phyloP scores from a whole-genome alignment of 2,329 filamentous ascomycete genomes.

The Torrubiella hemipterigena region DNA sequence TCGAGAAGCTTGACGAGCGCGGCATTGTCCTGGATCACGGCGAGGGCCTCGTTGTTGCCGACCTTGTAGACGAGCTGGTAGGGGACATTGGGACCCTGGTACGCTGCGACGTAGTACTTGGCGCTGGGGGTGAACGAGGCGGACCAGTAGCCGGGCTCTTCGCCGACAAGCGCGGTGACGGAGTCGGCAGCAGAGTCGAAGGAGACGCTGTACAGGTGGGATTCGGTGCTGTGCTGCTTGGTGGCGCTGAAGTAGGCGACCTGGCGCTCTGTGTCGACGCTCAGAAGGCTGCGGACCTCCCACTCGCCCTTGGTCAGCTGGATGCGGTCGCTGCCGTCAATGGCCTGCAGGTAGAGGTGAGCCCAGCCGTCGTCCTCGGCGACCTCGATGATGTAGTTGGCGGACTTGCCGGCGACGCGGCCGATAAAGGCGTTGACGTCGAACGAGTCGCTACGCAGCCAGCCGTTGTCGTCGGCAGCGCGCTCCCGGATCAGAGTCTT shows the following conservation, averaged over 20 bases:
- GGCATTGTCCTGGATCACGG: conserved; percentile 49
- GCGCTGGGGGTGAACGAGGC: conserved; percentile 52
- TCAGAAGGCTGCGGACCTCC: conserved; percentile 49
- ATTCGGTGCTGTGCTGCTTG: conserved; percentile 52
- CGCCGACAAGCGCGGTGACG: conserved; percentile 49
- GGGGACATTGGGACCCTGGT: conserved; percentile 53
- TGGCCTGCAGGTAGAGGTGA: conserved; percentile 54
- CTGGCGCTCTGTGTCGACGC: conserved; percentile 42
- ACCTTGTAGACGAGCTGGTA: conserved; percentile 54
- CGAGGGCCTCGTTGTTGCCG: conserved; percentile 41
- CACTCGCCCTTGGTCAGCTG: conserved; percentile 52
- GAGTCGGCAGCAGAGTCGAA: conserved; percentile 38
- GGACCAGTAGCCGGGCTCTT: conserved; percentile 46
- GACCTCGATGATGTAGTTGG: conserved; percentile 54
- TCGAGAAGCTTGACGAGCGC: conserved; percentile 39
- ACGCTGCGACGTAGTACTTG: conserved; percentile 53
- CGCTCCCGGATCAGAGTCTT: conserved; percentile 40
- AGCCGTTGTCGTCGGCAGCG: conserved; percentile 47
- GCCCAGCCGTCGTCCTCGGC: conserved; percentile 57
- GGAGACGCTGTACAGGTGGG: conserved; percentile 55
- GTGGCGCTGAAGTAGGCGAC: conserved; percentile 55
- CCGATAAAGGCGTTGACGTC: conserved; percentile 38
- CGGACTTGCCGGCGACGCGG: conserved; percentile 17
- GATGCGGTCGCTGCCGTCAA: conserved; percentile 40
- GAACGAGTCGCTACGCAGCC: conserved; percentile 43